Base-by-base conservation (phyloP, 331 rosid genomes). In the Cucumis variabilis region DNA sequence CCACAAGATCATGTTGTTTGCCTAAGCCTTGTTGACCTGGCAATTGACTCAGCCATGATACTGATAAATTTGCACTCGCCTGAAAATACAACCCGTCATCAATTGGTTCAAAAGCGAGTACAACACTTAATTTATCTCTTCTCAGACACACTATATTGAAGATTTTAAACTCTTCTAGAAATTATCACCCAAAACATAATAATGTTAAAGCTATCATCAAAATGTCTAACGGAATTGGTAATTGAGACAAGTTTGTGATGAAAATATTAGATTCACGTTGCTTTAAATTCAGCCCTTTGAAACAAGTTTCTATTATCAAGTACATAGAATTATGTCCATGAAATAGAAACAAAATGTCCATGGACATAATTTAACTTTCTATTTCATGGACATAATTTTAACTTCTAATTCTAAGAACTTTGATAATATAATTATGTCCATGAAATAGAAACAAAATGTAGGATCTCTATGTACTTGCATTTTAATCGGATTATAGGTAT, bases 1-100 rank as follows among this genome's bases (percentile, higher is more conserved):
- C 98, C 85, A 94, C 98, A 84, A 97, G 95, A 48, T 82, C 87
- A 83, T 94, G 98, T 88, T 97, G 99, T 92, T 94, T 94, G 74
- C 88, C 92, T 70, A 76, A 90, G 79, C 93, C 97, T 69, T 95
- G 97, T 83, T 91, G 92, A 88, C 94, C 91, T 19, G 98, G 88
- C 86, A 80, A 84, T 87, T 20, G 89, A 81, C 19, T 78, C 93
- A 20, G 98, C 83, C 98, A 97, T 95, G 88, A 83, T 90, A 83
- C 91, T 89, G 60, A 28, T 80, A 88, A 87, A 83, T 76, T 91
- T 89, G 88, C 72, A 88, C 71, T 83, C 66, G 78, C 72, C 92
- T 90, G 75, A 86, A 75, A 62, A 62, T 50, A 76, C 28, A 86
- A 37, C 70, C 83, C 76, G 3, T 37, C 44, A 37, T 6, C 72